These are phyloP conservation scores for Arthrobotrys sinensis DNA, from an alignment of 2,329 filamentous ascomycete species.

Conservation along the genomic window DNA sequence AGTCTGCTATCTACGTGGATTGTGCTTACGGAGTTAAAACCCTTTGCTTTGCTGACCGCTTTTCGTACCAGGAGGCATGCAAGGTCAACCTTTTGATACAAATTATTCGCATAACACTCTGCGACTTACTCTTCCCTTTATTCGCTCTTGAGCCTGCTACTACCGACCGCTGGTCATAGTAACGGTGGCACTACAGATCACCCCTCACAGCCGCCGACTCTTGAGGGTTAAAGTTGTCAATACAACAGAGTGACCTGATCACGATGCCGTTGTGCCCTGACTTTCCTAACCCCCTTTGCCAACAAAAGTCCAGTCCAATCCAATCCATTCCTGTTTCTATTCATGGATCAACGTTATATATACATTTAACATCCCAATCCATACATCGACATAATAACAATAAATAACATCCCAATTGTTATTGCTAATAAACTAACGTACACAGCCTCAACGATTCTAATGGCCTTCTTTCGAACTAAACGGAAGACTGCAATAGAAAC, in stretches of 20 bases:
- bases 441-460: conserved; percentile 11
- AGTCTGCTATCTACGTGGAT: background rate
- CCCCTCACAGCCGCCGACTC: conserved; percentile 40
- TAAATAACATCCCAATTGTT: background rate
- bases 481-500: background rate
- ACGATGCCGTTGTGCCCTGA: conserved; percentile 37
- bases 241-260: conserved; percentile 50
- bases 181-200: conserved; percentile 11
- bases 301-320: background rate
- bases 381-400: conserved; percentile 6
- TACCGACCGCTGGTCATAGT: background rate
- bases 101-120: conserved; percentile 18
- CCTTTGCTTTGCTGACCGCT: conserved; percentile 10
- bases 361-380: background rate
- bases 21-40: conserved; percentile 20
- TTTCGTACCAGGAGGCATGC: conserved; percentile 13
- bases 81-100: conserved; percentile 21
- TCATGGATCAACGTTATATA: conserved; percentile 28
- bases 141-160: conserved; percentile 1
- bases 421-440: conserved; percentile 12
- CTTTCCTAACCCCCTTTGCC: conserved; percentile 4
- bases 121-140: background rate
- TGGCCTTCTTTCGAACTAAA: background rate
- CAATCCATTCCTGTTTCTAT: conserved; percentile 38
- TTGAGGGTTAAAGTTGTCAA: conserved; percentile 8